Percentiles rank a stretch among this genome's conserved stretches.
Evolutionary conservation across 2,329 filamentous ascomycete species (phyloP).

Genomic region (Talaromyces sp.): DNA sequence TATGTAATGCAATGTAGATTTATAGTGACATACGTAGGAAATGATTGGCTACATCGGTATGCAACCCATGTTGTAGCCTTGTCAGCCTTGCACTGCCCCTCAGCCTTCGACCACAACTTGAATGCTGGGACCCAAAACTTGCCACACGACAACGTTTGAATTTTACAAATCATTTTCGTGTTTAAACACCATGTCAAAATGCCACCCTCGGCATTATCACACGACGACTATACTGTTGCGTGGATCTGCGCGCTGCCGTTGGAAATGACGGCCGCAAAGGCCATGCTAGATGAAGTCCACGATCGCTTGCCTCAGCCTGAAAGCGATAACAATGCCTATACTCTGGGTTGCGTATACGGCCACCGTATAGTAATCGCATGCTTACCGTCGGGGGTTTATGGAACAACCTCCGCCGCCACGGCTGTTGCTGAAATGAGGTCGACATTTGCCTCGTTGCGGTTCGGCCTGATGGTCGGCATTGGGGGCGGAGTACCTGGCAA

Average conservation of each 20-base stretch:
- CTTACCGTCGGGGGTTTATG: not conserved
- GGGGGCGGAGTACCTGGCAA: not conserved
- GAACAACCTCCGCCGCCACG: not conserved
- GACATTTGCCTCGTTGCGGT: not conserved
- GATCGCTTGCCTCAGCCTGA: not conserved
- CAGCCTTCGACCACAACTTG: too few species aligned
- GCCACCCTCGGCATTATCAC: not conserved
- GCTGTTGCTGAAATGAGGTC: not conserved
- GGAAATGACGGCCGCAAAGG: conserved; percentile 5
- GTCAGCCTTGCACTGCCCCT: too few species aligned
- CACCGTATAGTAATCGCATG: not conserved
- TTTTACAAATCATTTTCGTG: too few species aligned
- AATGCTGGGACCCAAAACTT: too few species aligned
- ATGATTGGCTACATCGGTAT: too few species aligned
- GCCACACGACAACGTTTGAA: too few species aligned
- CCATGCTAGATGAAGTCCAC: conserved; percentile 16
- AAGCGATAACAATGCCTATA: not conserved
- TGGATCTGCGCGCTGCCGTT: conserved; percentile 5
- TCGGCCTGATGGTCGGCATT: conserved; percentile 1
- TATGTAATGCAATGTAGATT: too few species aligned
- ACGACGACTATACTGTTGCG: conserved; percentile 1
- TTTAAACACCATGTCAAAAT: too few species aligned
- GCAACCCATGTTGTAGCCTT: too few species aligned
- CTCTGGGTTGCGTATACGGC: not conserved
- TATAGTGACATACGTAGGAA: too few species aligned